Base-by-base conservation (phyloP, 768 basidiomycete species). In the Trichaptum fuscoviolaceum region DNA sequence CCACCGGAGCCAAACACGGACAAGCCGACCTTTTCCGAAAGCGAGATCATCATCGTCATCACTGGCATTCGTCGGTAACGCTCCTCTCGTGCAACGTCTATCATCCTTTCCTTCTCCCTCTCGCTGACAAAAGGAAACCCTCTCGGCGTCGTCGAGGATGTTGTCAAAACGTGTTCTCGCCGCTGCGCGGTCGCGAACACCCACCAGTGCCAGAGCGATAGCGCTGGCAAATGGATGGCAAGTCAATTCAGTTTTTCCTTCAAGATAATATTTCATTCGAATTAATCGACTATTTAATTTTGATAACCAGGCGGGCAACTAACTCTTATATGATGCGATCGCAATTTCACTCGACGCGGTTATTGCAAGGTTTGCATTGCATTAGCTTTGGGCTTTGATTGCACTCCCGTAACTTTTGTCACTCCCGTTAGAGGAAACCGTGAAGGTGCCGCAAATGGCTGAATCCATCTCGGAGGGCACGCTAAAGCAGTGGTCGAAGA, bases 401-500 rank as follows among this genome's bases (percentile, higher is more conserved):
- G 15, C 9, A 64, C 7, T 23, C 35, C 20, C 24, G 65, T 63
- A 58, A 58, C 59, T 61, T 34, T 57, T 35, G n/a, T n/a, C n/a
- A n/a, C 65, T 26, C 9, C 57, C 12, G 34, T 18, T 68, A 91
- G 90, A 88, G 66, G 91, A 96, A 79, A 93, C 90, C 65, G 85
- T 98, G 69, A 94, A 96, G 80, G 95, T 98, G 52, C 95, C 95
- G 20, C 92, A 95, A 77, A 96, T 98, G 94, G 93, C 96, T 27
- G 96, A 98, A 76, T 98, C 96, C 68, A 98, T 99, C 78, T 93
- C 93, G 42, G 96, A 99, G 77, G 96, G 96, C 36, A 99, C 96
- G 5, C 82, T 99, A 63, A 97, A 95, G 80, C 83, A 91, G 27
- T 99, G 95, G 94, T 83, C 85, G 71, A 98, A 98, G 81, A 86